A percentile compares a stretch with the other conserved stretches of the same genome.
phyloP scores from a whole-genome alignment of 371 early-diverging fungal genomes.

The Batrachochytrium dendrobatidis region DNA sequence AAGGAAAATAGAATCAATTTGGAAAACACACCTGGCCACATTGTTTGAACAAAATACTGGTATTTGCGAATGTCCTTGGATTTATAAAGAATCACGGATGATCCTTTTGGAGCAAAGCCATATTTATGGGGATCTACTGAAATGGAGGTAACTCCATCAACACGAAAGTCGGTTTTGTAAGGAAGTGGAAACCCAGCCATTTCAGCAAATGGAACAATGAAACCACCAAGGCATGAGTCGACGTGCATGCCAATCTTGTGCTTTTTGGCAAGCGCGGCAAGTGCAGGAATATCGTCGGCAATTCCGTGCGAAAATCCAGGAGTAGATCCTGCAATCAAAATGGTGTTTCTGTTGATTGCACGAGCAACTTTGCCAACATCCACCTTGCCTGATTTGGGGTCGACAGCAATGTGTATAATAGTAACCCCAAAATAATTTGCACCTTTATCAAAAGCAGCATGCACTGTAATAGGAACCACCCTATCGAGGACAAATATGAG shows the following conservation, averaged over 20 bases:
- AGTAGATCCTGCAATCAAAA: slow-evolving; percentile 88
- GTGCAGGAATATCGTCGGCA: slow-evolving; percentile 79
- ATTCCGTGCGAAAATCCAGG: slow-evolving; percentile 90
- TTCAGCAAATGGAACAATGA: slow-evolving; percentile 87
- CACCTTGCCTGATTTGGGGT: slow-evolving; percentile 68
- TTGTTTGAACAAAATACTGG: slow-evolving; percentile 83
- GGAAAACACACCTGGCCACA: slow-evolving; percentile 80
- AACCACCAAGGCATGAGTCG: slow-evolving; percentile 95
- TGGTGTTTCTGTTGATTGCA: slow-evolving; percentile 84
- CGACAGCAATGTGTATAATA: slow-evolving; percentile 74
- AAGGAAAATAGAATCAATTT: too few relatives aligned
- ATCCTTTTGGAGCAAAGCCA: slow-evolving; percentile 92
- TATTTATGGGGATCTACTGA: slow-evolving; percentile 95
- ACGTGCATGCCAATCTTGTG: slow-evolving; percentile 85
- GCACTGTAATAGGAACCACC: slow-evolving; percentile 82
- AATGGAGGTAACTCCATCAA: slow-evolving; percentile 91
- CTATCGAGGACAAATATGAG: slow-evolving; percentile 41
- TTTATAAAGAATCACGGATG: slow-evolving; percentile 90
- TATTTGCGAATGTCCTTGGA: slow-evolving; percentile 67
- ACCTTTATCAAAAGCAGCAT: slow-evolving; percentile 95
- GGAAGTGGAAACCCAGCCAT: slow-evolving; percentile 78
- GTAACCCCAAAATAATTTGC: slow-evolving; percentile 85
- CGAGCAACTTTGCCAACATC: slow-evolving; percentile 61
- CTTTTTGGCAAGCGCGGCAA: slow-evolving; percentile 74
- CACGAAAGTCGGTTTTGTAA: slow-evolving; percentile 79